phyloP scores from a whole-genome alignment of 169 alveolate genomes.

The Eimeria zaria region DNA sequence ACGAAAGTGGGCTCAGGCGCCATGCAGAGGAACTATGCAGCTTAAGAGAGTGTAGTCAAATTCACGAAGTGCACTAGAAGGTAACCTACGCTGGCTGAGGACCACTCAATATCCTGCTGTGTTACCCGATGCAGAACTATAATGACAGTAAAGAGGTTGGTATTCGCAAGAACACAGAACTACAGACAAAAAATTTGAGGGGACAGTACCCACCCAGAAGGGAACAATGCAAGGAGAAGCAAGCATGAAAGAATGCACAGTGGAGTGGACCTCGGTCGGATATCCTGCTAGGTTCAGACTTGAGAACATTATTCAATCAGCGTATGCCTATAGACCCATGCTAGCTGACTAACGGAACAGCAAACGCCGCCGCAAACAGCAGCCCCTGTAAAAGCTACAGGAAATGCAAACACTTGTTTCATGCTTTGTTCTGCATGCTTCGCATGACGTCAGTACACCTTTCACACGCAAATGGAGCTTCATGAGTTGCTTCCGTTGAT shows the following conservation, averaged over 20 bases:
- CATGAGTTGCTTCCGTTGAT: not conserved
- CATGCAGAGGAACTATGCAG: too few relatives aligned
- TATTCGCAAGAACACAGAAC: not conserved
- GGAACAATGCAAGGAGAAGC: not conserved
- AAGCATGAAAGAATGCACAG: not conserved
- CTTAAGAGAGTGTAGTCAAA: too few relatives aligned
- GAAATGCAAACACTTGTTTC: not conserved
- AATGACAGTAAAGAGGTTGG: not conserved
- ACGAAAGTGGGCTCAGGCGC: too few relatives aligned
- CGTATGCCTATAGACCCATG: not conserved
- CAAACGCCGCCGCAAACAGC: not conserved
- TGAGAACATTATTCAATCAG: not conserved
- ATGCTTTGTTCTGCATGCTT: not conserved
- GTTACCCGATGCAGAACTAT: not conserved
- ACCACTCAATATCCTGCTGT: not conserved
- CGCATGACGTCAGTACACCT: constrained; percentile 65
- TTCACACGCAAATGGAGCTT: constrained; percentile 44
- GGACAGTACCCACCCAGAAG: not conserved
- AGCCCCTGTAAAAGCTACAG: not conserved
- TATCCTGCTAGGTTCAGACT: not conserved
- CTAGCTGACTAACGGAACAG: not conserved
- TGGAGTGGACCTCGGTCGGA: not conserved
- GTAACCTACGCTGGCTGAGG: not conserved
- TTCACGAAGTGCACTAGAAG: too few relatives aligned
- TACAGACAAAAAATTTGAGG: not conserved